Evolutionary conservation across 768 basidiomycete species (phyloP), one percentile per base, ranked within the genome.

Genomic region (Mycena vulgaris): DNA sequence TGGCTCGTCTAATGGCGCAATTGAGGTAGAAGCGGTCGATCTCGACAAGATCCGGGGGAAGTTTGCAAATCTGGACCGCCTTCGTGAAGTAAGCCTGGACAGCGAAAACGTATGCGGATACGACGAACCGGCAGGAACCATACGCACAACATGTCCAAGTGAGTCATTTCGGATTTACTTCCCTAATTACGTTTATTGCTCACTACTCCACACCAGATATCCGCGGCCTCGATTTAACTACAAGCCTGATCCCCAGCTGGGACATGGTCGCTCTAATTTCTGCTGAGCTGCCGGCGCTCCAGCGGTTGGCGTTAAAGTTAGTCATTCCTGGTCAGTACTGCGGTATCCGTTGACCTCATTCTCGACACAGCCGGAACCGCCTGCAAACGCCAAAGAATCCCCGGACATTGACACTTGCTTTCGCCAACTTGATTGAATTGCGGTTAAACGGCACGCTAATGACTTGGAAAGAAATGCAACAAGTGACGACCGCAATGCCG

Each of bases 21-120:
- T 99, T 72, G 84, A 92, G 72, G 94, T 99, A 16, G 93, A 97
- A 79, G 95, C 94, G 5, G 93, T 96, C 5, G 87, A 89, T 51
- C 83, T 98, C 30, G 92, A 94, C 76, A 94, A 92, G 77, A 89
- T 98, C 65, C 87, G 93, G 75, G 81, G 83, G 30, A 93, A 92
- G 52, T 86, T 97, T 30, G 83, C 92, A 6, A 82, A 89, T 61
- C 80, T 98, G 23, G 85, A 87, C 53, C 85, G 85, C 21, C 83
- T 99, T 57, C 89, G 89, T 61, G 93, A 96, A 78, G 89, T 93
- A 60, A 96, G 96, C 68, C 83, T 98, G 31, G 94, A 97, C 76
- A 85, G 84, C 74, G 88, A 91, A 70, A 78, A 83, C 63, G 90
- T 97, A 16, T 86, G 89, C 55, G 80, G 75, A 17, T 76, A 82